phyloP scores from a whole-genome alignment of 345 rosid species.

The Pugionium dolabratum region DNA sequence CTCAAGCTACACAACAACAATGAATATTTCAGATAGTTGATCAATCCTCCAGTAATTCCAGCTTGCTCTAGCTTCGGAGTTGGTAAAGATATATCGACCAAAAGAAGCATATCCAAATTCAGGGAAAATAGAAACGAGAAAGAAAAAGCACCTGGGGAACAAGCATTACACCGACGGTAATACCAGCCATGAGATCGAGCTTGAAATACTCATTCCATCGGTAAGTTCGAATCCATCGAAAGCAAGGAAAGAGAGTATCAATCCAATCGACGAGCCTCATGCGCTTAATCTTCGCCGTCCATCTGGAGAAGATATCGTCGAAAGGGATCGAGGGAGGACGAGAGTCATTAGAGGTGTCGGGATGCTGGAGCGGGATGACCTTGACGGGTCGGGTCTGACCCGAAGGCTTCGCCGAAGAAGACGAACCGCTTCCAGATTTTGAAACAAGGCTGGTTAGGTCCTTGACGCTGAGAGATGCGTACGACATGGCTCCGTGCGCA shows the following conservation, averaged over 20 bases:
- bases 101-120: not conserved
- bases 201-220: conserved; percentile 75
- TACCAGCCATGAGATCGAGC: conserved; percentile 91
- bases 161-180: conserved; percentile 93
- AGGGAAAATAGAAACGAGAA: not conserved
- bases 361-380: conserved; percentile 77
- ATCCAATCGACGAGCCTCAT: conserved; percentile 64
- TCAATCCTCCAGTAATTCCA: conserved; percentile 4
- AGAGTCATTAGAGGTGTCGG: conserved; percentile 44
- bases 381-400: conserved; percentile 63
- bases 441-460: conserved; percentile 40
- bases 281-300: conserved; percentile 50
- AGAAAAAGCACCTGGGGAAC: conserved; percentile 83
- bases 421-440: conserved; percentile 40
- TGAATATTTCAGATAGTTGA: not conserved
- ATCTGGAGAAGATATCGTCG: conserved; percentile 44
- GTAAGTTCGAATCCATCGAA: conserved; percentile 84
- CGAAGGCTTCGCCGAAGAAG: conserved; percentile 27
- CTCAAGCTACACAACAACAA: conserved; percentile 13
- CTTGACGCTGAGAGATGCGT: conserved; percentile 45
- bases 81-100: not conserved
- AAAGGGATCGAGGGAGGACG: conserved; percentile 40
- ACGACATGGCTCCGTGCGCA: conserved; percentile 34
- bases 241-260: conserved; percentile 68
- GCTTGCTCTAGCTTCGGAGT: conserved; percentile 19